Conservation (phyloP, 805 yeast genomes). For the Zygoascus biomembranicola region DNA sequence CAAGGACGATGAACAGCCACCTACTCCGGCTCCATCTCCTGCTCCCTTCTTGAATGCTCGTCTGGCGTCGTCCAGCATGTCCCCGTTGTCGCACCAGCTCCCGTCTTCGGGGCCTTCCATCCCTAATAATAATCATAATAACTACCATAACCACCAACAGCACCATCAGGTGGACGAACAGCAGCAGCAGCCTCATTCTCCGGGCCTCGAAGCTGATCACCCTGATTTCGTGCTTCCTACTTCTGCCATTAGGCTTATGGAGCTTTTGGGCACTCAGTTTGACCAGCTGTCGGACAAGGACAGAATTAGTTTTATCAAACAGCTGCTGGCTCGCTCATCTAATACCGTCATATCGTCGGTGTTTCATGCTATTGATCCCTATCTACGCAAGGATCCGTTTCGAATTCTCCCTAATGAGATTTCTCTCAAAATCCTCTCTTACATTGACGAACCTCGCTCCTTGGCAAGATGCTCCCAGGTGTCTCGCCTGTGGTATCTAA, state of each 20-base stretch:
- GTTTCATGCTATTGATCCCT: slow-evolving; percentile 27
- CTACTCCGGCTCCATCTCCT: slow-evolving; percentile 12
- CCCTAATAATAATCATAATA: neutral
- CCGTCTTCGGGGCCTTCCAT: neutral
- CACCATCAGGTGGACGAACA: neutral
- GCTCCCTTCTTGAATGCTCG: slow-evolving; percentile 2
- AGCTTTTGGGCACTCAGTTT: slow-evolving; percentile 12
- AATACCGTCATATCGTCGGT: slow-evolving; percentile 19
- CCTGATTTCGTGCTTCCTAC: neutral
- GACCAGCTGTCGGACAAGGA: slow-evolving; percentile 13
- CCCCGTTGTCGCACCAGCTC: neutral
- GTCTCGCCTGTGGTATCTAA: slow-evolving; percentile 62
- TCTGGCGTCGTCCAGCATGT: neutral
- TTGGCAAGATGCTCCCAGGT: slow-evolving; percentile 92
- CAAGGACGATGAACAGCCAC: slow-evolving; percentile 1
- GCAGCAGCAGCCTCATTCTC: neutral
- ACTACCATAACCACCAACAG: neutral
- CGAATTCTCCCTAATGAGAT: slow-evolving; percentile 67
- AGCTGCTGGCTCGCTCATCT: slow-evolving; percentile 18
- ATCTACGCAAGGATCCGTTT: slow-evolving; percentile 34
- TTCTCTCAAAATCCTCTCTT: slow-evolving; percentile 72
- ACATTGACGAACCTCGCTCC: slow-evolving; percentile 73
- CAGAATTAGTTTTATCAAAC: slow-evolving; percentile 16
- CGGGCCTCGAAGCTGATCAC: neutral
- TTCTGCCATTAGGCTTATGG: neutral